phyloP scores from a whole-genome alignment of 306 rosid species.

The Fragaria iinumae region DNA sequence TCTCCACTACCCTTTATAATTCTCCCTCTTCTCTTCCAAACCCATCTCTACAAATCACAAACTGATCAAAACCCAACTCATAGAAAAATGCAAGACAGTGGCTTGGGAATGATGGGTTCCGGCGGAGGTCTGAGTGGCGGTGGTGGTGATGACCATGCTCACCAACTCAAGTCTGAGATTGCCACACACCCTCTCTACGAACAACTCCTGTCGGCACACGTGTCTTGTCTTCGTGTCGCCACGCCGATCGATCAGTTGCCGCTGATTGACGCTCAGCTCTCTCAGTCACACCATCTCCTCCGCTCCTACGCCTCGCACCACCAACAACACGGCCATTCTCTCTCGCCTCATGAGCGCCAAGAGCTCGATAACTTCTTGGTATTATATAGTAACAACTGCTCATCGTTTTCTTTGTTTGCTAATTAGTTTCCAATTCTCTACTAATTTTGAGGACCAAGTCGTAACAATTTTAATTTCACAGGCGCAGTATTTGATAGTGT shows the following conservation, averaged over 20 bases:
- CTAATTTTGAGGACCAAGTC: neutral
- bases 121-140: conserved; percentile 32
- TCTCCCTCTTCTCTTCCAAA: neutral
- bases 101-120: conserved; percentile 66
- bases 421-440: neutral
- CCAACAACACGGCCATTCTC: conserved; percentile 52
- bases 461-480: conserved; percentile 23
- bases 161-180: conserved; percentile 80
- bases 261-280: conserved; percentile 82
- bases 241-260: conserved; percentile 97
- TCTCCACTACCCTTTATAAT: neutral
- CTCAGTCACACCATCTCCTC: conserved; percentile 75
- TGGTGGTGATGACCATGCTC: conserved; percentile 34
- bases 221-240: conserved; percentile 86
- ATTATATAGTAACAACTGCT: neutral
- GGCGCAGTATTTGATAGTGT: conserved; percentile 81
- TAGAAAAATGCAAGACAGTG: conserved; percentile 64
- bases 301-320: conserved; percentile 63
- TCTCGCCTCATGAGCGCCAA: conserved; percentile 82
- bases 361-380: conserved; percentile 90
- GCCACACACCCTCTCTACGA: conserved; percentile 81
- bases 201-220: conserved; percentile 83
- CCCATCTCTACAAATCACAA: neutral
- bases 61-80: neutral
- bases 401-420: neutral